Percentiles rank a stretch among this genome's conserved stretches.
These are phyloP conservation scores for Lasiosphaeriaceae sp. DNA, from an alignment of 495 filamentous ascomycete genomes.

Conservation along the genomic window DNA sequence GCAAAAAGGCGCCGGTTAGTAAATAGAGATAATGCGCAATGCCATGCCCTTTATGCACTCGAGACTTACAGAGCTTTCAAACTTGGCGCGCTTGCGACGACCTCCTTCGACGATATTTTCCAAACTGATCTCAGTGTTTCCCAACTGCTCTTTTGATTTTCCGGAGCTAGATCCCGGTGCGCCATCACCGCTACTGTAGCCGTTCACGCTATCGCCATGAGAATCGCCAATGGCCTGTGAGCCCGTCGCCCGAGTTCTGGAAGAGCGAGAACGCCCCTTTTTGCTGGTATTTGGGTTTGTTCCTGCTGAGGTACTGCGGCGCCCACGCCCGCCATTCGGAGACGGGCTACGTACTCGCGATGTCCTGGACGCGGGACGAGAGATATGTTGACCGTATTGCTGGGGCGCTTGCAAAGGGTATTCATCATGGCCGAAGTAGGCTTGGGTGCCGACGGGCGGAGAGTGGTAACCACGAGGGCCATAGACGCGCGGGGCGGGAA, in stretches of 20 bases:
- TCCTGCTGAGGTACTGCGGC: slow-evolving; percentile 71
- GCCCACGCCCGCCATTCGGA: slow-evolving; percentile 65
- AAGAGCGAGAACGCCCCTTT: slow-evolving; percentile 63
- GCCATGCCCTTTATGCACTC: not conserved
- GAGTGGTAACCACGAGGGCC: slow-evolving; percentile 33
- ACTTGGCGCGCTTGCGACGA: slow-evolving; percentile 91
- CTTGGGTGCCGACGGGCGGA: slow-evolving; percentile 26
- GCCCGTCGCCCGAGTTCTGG: slow-evolving; percentile 57
- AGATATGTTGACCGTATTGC: slow-evolving; percentile 54
- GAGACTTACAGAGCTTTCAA: slow-evolving; percentile 85
- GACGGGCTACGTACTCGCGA: slow-evolving; percentile 80
- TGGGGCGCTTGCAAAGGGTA: slow-evolving; percentile 48
- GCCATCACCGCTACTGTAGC: slow-evolving; percentile 78
- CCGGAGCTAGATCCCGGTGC: slow-evolving; percentile 70
- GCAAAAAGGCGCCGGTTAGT: slow-evolving; percentile 13
- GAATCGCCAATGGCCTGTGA: slow-evolving; percentile 62
- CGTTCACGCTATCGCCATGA: slow-evolving; percentile 60
- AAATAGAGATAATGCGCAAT: not conserved
- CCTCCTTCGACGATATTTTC: slow-evolving; percentile 98
- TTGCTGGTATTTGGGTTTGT: slow-evolving; percentile 46
- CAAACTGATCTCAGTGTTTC: slow-evolving; percentile 94
- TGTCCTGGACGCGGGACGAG: slow-evolving; percentile 61
- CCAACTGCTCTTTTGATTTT: slow-evolving; percentile 73
- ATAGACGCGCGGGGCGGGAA: slow-evolving; percentile 37
- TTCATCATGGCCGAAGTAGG: slow-evolving; percentile 23